Conservation (phyloP, 495 filamentous ascomycete species). For the Aspergillus baeticus region DNA sequence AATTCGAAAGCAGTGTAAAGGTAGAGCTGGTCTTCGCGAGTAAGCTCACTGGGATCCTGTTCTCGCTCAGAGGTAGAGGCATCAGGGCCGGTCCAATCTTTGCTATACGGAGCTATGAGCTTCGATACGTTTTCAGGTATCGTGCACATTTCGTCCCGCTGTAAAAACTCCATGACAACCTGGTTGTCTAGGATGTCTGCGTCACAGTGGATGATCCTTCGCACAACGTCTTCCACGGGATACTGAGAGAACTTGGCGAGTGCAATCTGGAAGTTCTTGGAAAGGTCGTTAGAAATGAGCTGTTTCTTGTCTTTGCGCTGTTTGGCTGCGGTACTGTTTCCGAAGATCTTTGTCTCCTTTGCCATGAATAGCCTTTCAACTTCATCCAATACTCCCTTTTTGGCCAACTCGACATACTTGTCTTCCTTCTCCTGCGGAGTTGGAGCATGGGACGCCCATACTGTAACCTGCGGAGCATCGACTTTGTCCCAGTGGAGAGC, state of each 20-base stretch:
- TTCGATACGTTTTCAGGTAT: slow-evolving; percentile 90
- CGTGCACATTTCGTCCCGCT: slow-evolving; percentile 85
- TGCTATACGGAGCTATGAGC: slow-evolving; percentile 89
- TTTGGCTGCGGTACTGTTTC: slow-evolving; percentile 55
- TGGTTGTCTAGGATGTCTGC: slow-evolving; percentile 84
- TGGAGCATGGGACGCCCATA: slow-evolving; percentile 87
- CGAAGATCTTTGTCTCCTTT: slow-evolving; percentile 89
- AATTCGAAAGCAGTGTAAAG: slow-evolving; percentile 90
- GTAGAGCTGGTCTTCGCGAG: slow-evolving; percentile 92
- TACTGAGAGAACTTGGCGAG: slow-evolving; percentile 83
- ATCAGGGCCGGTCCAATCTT: slow-evolving; percentile 92
- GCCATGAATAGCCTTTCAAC: slow-evolving; percentile 97
- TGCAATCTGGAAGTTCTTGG: slow-evolving; percentile 90
- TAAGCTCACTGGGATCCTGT: slow-evolving; percentile 84
- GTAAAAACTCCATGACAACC: slow-evolving; percentile 97
- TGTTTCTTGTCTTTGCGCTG: slow-evolving; percentile 96
- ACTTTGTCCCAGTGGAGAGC: slow-evolving; percentile 99
- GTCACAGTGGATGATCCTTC: slow-evolving; percentile 96
- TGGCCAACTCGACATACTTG: slow-evolving; percentile 88
- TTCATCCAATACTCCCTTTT: slow-evolving; percentile 93
- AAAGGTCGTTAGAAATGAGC: slow-evolving; percentile 87
- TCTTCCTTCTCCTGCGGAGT: slow-evolving; percentile 84
- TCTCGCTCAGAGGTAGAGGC: slow-evolving; percentile 77
- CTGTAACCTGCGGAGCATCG: slow-evolving; percentile 87
- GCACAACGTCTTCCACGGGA: slow-evolving; percentile 77